Percentiles rank a stretch among this genome's conserved stretches.
These are phyloP conservation scores for Mycena pura DNA, from an alignment of 768 basidiomycete species.

Conservation along the genomic window DNA sequence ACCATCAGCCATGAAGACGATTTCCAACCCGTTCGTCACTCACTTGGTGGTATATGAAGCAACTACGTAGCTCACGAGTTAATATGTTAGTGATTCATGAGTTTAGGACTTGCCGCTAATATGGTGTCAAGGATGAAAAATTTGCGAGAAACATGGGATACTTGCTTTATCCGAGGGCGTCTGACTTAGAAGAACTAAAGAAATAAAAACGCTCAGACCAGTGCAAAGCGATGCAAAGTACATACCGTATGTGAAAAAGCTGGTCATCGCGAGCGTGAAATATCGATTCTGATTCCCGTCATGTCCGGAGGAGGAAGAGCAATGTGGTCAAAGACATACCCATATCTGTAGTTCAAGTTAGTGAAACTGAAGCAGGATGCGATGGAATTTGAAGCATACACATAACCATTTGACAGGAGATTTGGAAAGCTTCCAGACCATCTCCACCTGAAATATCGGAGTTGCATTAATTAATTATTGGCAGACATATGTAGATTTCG, in stretches of 20 bases:
- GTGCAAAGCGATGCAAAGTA: background rate
- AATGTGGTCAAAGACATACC: background rate
- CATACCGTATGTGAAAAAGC: conserved; percentile 3
- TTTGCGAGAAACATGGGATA: background rate
- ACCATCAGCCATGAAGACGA: background rate
- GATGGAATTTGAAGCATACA: background rate
- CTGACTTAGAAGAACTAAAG: background rate
- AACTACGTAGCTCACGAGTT: background rate
- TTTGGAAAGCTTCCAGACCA: conserved; percentile 2
- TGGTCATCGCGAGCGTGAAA: background rate
- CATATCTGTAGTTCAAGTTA: background rate
- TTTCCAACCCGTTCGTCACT: background rate
- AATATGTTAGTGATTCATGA: background rate
- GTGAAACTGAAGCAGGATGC: background rate
- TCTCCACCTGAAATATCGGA: background rate
- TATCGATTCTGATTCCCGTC: background rate
- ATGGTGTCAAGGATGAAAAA: background rate
- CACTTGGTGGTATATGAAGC: conserved; percentile 4
- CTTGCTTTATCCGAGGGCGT: background rate
- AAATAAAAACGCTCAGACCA: background rate
- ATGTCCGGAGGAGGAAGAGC: background rate
- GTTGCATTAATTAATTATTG: background rate
- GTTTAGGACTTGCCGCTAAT: background rate
- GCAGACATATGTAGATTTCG: background rate
- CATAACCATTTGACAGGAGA: conserved; percentile 2